Evolutionary conservation across 2,329 filamentous ascomycete genomes (phyloP).

Genomic region (Colletotrichum chlorophyti): DNA sequence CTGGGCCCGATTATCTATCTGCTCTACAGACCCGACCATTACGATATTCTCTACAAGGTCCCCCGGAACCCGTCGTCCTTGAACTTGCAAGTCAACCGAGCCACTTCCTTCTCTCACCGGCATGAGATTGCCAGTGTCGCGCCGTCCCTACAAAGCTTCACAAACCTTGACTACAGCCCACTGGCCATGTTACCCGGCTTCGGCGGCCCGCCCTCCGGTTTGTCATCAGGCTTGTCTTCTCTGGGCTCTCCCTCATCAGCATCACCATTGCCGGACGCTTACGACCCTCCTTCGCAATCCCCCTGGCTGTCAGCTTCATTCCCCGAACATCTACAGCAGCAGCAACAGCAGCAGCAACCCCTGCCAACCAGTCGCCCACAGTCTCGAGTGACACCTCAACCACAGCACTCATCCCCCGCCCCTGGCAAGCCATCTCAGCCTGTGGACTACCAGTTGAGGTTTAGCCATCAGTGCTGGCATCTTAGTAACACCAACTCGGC

Average conservation of each 20-base stretch:
- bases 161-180: slow-evolving; percentile 49
- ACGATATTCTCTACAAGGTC: slow-evolving; percentile 86
- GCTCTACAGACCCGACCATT: slow-evolving; percentile 80
- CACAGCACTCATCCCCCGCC: slow-evolving; percentile 8
- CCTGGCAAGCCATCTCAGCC: slow-evolving; percentile 22
- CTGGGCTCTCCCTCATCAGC: slow-evolving; percentile 40
- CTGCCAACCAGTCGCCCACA: slow-evolving; percentile 40
- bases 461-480: slow-evolving; percentile 61
- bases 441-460: slow-evolving; percentile 49
- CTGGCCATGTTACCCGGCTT: slow-evolving; percentile 58
- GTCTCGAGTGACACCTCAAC: slow-evolving; percentile 23
- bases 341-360: slow-evolving; percentile 26
- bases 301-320: slow-evolving; percentile 46
- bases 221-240: slow-evolving; percentile 42
- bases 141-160: slow-evolving; percentile 47
- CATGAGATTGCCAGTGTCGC: slow-evolving; percentile 50
- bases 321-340: slow-evolving; percentile 37
- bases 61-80: slow-evolving; percentile 37
- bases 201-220: slow-evolving; percentile 32
- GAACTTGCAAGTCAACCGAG: slow-evolving; percentile 61
- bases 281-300: slow-evolving; percentile 40
- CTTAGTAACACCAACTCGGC: slow-evolving; percentile 43
- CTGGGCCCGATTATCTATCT: slow-evolving; percentile 62
- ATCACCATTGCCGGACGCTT: slow-evolving; percentile 35
- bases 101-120: slow-evolving; percentile 52